Evolutionary conservation across 2,329 filamentous ascomycete species (phyloP).

Genomic region (Teratosphaeria zuluensis): DNA sequence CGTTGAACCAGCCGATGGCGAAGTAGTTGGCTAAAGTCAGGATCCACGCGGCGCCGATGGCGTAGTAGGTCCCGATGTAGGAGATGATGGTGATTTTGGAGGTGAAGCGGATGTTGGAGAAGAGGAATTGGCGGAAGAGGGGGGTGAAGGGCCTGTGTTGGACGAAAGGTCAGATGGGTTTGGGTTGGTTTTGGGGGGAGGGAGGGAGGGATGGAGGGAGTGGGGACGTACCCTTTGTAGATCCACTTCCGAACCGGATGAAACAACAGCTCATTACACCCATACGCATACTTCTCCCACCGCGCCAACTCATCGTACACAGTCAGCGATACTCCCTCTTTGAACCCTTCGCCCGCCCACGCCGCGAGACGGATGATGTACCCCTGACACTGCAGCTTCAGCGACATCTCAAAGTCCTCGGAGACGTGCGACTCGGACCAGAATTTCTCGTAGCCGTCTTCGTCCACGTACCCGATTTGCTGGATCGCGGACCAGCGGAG

Average conservation of each 20-base stretch:
- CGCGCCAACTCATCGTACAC: conserved; percentile 63
- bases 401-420: conserved; percentile 67
- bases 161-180: not conserved
- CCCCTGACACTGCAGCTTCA: conserved; percentile 59
- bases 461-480: conserved; percentile 46
- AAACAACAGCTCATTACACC: conserved; percentile 62
- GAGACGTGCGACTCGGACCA: conserved; percentile 71
- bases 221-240: conserved; percentile 20
- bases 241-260: conserved; percentile 56
- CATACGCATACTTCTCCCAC: conserved; percentile 67
- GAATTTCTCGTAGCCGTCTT: conserved; percentile 51
- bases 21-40: conserved; percentile 62
- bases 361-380: conserved; percentile 60
- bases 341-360: conserved; percentile 60
- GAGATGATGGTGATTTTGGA: conserved; percentile 64
- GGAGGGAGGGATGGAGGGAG: not conserved
- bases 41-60: conserved; percentile 58
- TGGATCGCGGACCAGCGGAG: conserved; percentile 59
- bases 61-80: conserved; percentile 64
- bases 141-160: conserved; percentile 54
- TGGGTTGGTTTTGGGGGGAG: not conserved
- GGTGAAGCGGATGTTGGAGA: conserved; percentile 51
- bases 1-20: conserved; percentile 61
- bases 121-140: conserved; percentile 52
- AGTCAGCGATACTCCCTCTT: conserved; percentile 63